These are phyloP conservation scores for Stevia rebaudiana DNA, from an alignment of 140 eudicot species.

Conservation along the genomic window DNA sequence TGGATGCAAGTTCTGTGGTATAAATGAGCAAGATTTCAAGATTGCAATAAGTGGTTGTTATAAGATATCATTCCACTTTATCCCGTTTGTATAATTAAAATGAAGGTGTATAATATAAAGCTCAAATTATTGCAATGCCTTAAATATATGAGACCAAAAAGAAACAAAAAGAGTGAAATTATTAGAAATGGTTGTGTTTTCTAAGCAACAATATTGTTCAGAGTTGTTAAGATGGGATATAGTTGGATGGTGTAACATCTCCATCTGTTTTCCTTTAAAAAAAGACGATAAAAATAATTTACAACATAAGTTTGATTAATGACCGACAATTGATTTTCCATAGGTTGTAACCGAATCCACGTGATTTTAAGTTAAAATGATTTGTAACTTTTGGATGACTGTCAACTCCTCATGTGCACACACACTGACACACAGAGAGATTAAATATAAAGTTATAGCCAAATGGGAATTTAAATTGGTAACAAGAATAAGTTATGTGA, in stretches of 20 bases:
- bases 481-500: background rate
- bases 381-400: constrained; percentile 11
- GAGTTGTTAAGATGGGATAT: constrained; percentile 22
- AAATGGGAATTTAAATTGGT: background rate
- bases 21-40: constrained; percentile 3
- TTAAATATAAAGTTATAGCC: background rate
- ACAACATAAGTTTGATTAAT: constrained; percentile 12
- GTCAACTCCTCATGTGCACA: constrained; percentile 13
- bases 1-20: constrained; percentile 26
- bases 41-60: constrained; percentile 34
- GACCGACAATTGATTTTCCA: constrained; percentile 31
- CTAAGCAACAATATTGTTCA: constrained; percentile 30
- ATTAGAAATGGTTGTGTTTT: constrained; percentile 28
- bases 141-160: constrained; percentile 41
- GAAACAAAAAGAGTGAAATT: constrained; percentile 26
- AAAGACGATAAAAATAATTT: background rate
- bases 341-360: constrained; percentile 55
- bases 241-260: constrained; percentile 35
- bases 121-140: constrained; percentile 31
- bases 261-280: constrained; percentile 10
- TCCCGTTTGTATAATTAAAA: background rate
- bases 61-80: constrained; percentile 12
- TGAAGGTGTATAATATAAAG: constrained; percentile 24
- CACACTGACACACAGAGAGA: background rate
- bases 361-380: constrained; percentile 47